Base-by-base conservation (phyloP, 768 basidiomycete genomes). In the Amanita rimosa region DNA sequence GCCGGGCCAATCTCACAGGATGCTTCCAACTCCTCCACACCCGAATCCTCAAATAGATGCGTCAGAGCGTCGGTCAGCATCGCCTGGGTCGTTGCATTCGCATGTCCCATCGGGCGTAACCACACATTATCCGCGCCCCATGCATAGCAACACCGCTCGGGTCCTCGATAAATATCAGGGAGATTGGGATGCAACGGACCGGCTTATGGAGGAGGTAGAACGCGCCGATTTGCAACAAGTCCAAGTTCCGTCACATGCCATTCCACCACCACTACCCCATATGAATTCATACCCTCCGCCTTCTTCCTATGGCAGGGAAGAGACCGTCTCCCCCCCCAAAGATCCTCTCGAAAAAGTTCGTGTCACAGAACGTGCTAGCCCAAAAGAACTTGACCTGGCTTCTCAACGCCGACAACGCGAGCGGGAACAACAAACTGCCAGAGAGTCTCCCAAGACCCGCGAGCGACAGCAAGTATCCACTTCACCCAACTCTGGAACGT, bases 191-290 rank as follows among this genome's bases (percentile, higher is more conserved):
- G 75, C 85, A 71, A 83, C 83, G 0, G 76, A 78, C 31, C 79
- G 85, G 53, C 69, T 85, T 24, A 67, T 85, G 62, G 79, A 78
- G 27, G 81, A 85, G 53, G 81, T 85, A 52, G 84, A 86, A 58
- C 74, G 77, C 37, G 79, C 78, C n/a, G 80, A 84, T 61, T 63
- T 76, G 53, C 76, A 80, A 48, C 79, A 79, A 58, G 62, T 72
- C 8, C 74, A 77, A 42, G 39, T 45, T 14, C 44, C 19, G 58
- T 67, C 67, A 34, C 71, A 73, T 54, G 64, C 64, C n/a, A 64
- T 46, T 26, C 58, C 59, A 34, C 55, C 67, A 40, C 59, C 27
- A 9, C 21, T 19, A 31, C 31, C 43, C 10, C 43, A 60, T 52
- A 34, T 44, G 19, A 34, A 43, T 11, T 54, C 61, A 1, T 70